phyloP scores from a whole-genome alignment of 169 alveolate genomes.

The Eimeria acervulina region DNA sequence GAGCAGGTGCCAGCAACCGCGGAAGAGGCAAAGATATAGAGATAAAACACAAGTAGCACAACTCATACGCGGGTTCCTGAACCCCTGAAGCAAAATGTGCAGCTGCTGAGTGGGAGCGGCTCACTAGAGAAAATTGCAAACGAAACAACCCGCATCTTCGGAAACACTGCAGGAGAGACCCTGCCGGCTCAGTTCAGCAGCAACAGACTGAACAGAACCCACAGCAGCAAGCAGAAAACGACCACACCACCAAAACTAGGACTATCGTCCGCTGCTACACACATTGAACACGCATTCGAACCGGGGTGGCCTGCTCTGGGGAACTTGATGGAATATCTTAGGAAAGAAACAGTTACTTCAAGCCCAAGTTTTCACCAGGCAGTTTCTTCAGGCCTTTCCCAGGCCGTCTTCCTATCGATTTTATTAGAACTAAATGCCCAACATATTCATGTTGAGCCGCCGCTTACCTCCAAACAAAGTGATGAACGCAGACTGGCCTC shows the following conservation, averaged over 20 bases:
- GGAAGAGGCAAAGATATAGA: neutral
- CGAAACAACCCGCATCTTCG: constrained; percentile 48
- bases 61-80: neutral
- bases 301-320: neutral
- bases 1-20: neutral
- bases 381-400: neutral
- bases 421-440: neutral
- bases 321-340: neutral
- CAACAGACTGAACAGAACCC: constrained; percentile 23
- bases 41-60: neutral
- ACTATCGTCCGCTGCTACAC: neutral
- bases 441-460: neutral
- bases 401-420: neutral
- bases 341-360: neutral
- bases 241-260: neutral
- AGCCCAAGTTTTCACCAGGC: neutral
- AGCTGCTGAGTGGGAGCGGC: neutral
- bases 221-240: constrained; percentile 15
- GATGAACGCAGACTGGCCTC: constrained; percentile 26
- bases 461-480: constrained; percentile 12
- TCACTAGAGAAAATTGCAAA: constrained; percentile 51
- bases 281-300: neutral
- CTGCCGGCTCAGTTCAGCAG: constrained; percentile 26
- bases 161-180: constrained; percentile 59
- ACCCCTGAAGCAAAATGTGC: neutral